phyloP scores from a whole-genome alignment of 2,329 filamentous ascomycete genomes.

The Colletotrichum sp. region DNA sequence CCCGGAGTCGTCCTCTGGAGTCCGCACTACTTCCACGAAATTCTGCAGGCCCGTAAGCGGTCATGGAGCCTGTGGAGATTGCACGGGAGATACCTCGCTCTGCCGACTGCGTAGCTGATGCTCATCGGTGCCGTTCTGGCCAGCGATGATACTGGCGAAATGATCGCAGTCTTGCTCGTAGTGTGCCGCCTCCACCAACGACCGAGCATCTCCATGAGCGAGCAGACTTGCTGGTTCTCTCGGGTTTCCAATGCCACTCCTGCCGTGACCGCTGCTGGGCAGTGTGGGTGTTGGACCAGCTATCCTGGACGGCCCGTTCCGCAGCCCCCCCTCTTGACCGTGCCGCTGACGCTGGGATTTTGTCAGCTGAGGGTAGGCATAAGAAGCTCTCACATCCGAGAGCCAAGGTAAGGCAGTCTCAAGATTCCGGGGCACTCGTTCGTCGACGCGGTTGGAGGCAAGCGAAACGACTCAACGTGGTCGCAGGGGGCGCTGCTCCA shows the following conservation, averaged over 20 bases:
- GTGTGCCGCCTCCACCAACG: background rate
- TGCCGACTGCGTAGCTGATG: background rate
- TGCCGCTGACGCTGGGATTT: background rate
- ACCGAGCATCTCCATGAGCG: background rate
- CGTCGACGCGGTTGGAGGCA: background rate
- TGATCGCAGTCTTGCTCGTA: background rate
- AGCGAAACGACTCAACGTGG: background rate
- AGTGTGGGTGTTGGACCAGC: background rate
- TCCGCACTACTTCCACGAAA: background rate
- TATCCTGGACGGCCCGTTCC: background rate
- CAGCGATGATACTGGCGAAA: background rate
- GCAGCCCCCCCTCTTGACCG: background rate
- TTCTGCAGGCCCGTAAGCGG: background rate
- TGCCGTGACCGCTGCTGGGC: background rate
- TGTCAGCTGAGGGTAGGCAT: background rate
- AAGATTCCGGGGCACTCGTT: background rate
- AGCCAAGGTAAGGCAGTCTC: background rate
- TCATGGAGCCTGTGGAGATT: background rate
- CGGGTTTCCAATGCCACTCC: background rate
- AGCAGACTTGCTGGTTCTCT: background rate
- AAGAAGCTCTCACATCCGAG: background rate
- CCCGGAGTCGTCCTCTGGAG: background rate
- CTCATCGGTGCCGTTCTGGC: background rate
- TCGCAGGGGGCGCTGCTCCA: background rate
- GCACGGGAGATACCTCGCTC: background rate